Base-by-base conservation (phyloP, 2,329 filamentous ascomycete species). In the Peltaster fructicola region DNA sequence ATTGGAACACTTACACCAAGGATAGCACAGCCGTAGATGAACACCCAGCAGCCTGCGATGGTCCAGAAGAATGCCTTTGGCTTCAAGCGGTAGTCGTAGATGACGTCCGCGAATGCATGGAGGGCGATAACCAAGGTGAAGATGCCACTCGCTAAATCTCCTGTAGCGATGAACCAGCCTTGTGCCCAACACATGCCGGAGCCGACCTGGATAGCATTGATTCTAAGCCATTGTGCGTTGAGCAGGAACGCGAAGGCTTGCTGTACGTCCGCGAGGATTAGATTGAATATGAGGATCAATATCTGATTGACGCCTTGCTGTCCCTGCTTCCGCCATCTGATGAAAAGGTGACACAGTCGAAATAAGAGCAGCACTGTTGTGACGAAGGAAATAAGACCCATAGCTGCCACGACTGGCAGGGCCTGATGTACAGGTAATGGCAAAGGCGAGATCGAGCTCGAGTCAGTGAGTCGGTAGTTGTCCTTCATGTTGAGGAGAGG, bases 181-280 rank as follows among this genome's bases (percentile, higher is more conserved):
- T 78, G 73, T 0, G 61, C 59, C 39, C 58, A 61, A 47, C 73
- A 78, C 7, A 59, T 54, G 2, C 54, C 37, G 0, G 59, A 61
- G 4, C 54, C 54, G 2, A 67, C 61, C 2, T 53, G 37, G 10
- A 77, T 57, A 0, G 51, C 55, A 41, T 72, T 55, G 6, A 51
- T 40, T 2, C 47, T 43, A 3, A 75, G 50, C 61, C 71, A 73
- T 11, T 59, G 47, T 1, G 59, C 54, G 32, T 73, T 75, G 23
- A 75, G 51, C 21, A 69, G 38, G 39, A 77, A 77, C 7, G 68
- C 68, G 2, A 67, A 44, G 4, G 68, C 59, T 38, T 77, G 72
- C 38, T 73, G 68, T 26, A 73, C 59, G 37, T 78, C 73, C 32
- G 73, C 70, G 13, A 73, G 50, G 4, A 77, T 52, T 1, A 78